Base-by-base conservation (phyloP, 805 yeast genomes). In the Kuraishia ogatae region DNA sequence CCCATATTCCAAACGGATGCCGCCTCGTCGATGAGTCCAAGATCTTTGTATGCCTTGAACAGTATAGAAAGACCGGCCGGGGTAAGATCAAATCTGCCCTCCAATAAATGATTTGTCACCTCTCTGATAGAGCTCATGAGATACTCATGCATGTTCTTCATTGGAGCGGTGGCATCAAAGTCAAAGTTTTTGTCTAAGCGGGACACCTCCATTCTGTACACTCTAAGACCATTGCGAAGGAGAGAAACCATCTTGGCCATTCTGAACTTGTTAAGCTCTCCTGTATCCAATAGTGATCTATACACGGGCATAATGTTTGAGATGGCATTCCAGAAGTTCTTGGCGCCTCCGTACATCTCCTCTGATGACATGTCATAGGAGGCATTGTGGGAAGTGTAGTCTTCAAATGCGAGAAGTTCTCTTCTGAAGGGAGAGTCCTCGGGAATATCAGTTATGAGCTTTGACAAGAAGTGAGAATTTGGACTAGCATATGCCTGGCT, bases 1-100 rank as follows among this genome's bases (percentile, higher is more conserved):
- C 85, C 85, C 20, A 77, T 69, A 61, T 84, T 87, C 94, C 94
- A 87, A 57, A 85, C 76, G 57, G 78, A 75, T 50, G 86, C 78
- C 53, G 88, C 84, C 67, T 87, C 91, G 54, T 79, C 75, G 50
- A 79, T 76, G 56, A 84, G 73, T 51, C 80, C 77, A 58, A 82
- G 75, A 64, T 85, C 89, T 63, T 81, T 80, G 62, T 80, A 78
- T 13, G 84, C 80, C 24, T 83, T 79, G 58, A 81, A 76, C 51
- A 82, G 62, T 62, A 80, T 83, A 69, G 81, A 78, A 26, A 83
- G 79, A 57, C 85, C 85, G 55, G 75, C 77, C 51, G 80, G 77
- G 53, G 78, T 78, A 49, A 81, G 63, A 20, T 59, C 61, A n/a
- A 78, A 71, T 19, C 72, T 66, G 5, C 73, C 73, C 28, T 73